Conservation (phyloP, 2,329 filamentous ascomycete genomes). For the Sphaceloma murrayae region DNA sequence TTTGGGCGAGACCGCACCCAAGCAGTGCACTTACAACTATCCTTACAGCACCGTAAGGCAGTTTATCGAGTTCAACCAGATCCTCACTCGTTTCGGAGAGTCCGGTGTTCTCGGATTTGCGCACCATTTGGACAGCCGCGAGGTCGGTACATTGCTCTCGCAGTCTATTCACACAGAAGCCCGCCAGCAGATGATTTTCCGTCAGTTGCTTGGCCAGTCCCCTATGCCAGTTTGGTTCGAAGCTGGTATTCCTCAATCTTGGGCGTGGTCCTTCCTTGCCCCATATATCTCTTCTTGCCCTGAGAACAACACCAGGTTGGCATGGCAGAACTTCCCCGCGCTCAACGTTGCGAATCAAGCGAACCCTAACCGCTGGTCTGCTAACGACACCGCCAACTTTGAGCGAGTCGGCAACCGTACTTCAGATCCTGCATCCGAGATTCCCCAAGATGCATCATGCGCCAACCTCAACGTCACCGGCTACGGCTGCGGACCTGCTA, state of each 20-base stretch:
- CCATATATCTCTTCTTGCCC: constrained; percentile 74
- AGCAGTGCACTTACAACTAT: constrained; percentile 73
- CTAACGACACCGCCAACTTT: constrained; percentile 50
- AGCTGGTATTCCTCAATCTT: constrained; percentile 68
- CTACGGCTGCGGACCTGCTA: constrained; percentile 52
- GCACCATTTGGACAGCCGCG: constrained; percentile 64
- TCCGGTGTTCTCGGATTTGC: constrained; percentile 73
- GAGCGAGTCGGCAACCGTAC: constrained; percentile 54
- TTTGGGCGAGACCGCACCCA: constrained; percentile 59
- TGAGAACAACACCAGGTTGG: constrained; percentile 58
- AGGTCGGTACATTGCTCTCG: constrained; percentile 61
- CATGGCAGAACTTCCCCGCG: constrained; percentile 77
- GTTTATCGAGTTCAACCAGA: constrained; percentile 75
- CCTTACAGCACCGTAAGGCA: constrained; percentile 64
- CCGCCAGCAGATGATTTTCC: constrained; percentile 75
- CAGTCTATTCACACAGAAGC: constrained; percentile 74
- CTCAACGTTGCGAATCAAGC: constrained; percentile 65
- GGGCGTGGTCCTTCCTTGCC: constrained; percentile 73
- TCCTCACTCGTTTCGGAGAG: constrained; percentile 73
- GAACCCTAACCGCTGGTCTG: constrained; percentile 59
- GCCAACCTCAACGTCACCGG: constrained; percentile 46
- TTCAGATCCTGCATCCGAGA: constrained; percentile 43
- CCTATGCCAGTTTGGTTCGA: constrained; percentile 84
- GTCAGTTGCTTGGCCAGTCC: constrained; percentile 71
- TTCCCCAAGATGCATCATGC: constrained; percentile 44